Base-by-base conservation (phyloP, 2,329 filamentous ascomycete genomes). In the Sporothrix dimorphospora region DNA sequence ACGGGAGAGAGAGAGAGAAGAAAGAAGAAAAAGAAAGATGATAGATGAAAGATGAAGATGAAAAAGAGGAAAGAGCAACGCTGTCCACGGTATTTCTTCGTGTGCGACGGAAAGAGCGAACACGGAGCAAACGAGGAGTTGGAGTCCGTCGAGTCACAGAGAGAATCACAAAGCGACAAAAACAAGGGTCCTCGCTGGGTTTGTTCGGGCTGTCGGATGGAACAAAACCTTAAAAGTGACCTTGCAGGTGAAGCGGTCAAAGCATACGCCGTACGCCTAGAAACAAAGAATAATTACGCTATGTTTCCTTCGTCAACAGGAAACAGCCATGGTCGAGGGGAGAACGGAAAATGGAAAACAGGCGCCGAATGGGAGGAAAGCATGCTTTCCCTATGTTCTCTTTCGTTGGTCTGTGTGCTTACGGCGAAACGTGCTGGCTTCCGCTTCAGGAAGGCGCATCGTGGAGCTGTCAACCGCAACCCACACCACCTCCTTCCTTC, bases 391-490 rank as follows among this genome's bases (percentile, higher is more conserved):
- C n/a, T n/a, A n/a, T n/a, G 59, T 8, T 65, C 59, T 12, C 24
- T 4, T 34, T 59, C 30, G 11, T 53, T 51, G 47, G 42, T 24
- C 45, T 51, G 45, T 40, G 27, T 68, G 19, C 40, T 8, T n/a
- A 24, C 42, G 16, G 8, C 42, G 24, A 49, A 51, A 67, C 24
- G 42, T 47, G 24, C 27, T 34, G 21, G 34, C 16, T 69, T 69
- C 66, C 67, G 51, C 16, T 69, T 69, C 34, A 57, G 51, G 51
- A 69, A 69, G 51, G 67, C 34, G 38, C 16, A 69, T 67, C 42
- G 63, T 45, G 38, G 59, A 19, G 38, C 47, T 49, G 47, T 38
- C 38, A 19, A 14, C 9, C 59, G n/a, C 59, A 65, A 16, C 59
- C 38, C 38, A 63, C 57, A 24, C 49, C 49, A 53, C 57, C n/a